Evolutionary conservation across 208 protist species (phyloP), one percentile per base, ranked within the genome.

Genomic region (Crithidia thermophila): DNA sequence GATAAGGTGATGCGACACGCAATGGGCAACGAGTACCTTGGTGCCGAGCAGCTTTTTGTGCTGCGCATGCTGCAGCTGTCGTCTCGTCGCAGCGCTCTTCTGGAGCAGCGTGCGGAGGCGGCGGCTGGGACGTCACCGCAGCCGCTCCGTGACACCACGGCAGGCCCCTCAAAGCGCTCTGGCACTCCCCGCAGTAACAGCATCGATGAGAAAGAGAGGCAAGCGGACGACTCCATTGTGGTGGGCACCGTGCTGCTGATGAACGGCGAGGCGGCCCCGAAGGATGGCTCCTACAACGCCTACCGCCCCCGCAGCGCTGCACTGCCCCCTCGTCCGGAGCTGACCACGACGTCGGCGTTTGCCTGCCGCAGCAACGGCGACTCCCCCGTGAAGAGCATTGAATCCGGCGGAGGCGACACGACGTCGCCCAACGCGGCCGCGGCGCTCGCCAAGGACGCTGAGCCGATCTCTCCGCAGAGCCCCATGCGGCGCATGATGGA

Each of bases 401-500:
- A n/a, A n/a, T n/a, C n/a, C n/a, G n/a, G n/a, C n/a, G n/a, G n/a
- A n/a, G n/a, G n/a, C n/a, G n/a, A n/a, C n/a, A n/a, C n/a, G n/a
- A n/a, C n/a, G n/a, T n/a, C n/a, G n/a, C n/a, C n/a, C n/a, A n/a
- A n/a, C n/a, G 36, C 13, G 36, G 60, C 45, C 2, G n/a, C 49
- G 16, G 10, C 45, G 0, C 4, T 37, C 3, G 11, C 25, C n/a
- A 52, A 51, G 23, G 47, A 49, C 39, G 52, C 37, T 2, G n/a
- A 37, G 21, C 49, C 55, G 30, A 47, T 43, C 4, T 47, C 57
- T 0, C 57, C 45, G 45, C 33, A 55, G 11, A 40, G 42, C 14
- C 52, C 67, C 8, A 59, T 55, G 59, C 69, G 60, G 10, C 69
- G 59, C 1, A 50, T 64, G 21, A 16, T 75, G 42, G 59, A 61